Conservation (phyloP, 805 yeast genomes). For the Ogataea siamensis region DNA sequence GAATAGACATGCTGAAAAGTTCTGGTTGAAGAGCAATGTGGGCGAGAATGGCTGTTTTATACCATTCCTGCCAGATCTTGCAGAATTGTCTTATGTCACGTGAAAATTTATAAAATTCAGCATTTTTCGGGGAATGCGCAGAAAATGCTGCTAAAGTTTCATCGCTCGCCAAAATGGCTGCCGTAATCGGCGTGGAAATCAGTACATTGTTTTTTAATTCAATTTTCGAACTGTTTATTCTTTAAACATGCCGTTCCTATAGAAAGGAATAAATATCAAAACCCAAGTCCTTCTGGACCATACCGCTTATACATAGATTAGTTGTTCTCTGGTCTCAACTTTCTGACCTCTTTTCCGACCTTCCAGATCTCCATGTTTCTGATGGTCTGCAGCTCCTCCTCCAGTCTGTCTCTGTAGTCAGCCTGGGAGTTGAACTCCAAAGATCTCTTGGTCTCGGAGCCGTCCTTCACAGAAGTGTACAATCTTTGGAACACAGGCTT, state of each 20-base stretch:
- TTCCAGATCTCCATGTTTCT: conserved; percentile 99
- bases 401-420: conserved; percentile 96
- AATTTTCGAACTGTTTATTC: conserved; percentile 38
- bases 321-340: conserved; percentile 98
- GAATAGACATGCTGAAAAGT: conserved; percentile 36
- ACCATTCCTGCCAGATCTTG: conserved; percentile 4
- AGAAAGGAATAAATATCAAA: conserved; percentile 17
- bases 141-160: background rate
- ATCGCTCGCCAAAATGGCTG: background rate
- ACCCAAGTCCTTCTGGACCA: conserved; percentile 11
- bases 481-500: conserved; percentile 97
- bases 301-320: conserved; percentile 36
- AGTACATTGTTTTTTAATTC: background rate
- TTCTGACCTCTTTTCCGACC: conserved; percentile 99
- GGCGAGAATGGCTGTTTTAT: conserved; percentile 4
- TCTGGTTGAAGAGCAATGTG: background rate
- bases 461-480: conserved; percentile 92
- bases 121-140: conserved; percentile 1
- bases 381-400: conserved; percentile 87
- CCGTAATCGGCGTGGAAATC: background rate
- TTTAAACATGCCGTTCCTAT: conserved; percentile 41
- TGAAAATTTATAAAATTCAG: conserved; percentile 8
- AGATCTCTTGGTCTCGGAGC: conserved; percentile 97
- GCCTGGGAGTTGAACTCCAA: conserved; percentile 97
- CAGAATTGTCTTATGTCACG: conserved; percentile 19